Evolutionary conservation across 805 yeast genomes (phyloP).

Genomic region (Kodamaea laetipori): DNA sequence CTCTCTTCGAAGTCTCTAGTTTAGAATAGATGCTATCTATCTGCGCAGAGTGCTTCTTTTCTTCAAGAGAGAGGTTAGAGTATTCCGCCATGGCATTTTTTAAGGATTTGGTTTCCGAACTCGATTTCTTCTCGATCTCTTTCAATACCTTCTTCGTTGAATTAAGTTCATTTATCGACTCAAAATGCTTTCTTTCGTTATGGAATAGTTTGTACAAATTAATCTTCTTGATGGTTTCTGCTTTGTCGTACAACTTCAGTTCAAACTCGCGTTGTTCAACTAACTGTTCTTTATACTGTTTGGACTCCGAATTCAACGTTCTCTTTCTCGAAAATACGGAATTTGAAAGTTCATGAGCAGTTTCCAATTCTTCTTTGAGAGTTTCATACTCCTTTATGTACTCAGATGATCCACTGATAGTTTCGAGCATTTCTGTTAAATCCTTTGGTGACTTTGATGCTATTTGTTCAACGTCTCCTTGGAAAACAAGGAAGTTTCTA

Average conservation of each 20-base stretch:
- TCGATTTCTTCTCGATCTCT: conserved; percentile 29
- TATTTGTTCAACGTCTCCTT: conserved; percentile 93
- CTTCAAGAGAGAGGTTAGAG: conserved; percentile 47
- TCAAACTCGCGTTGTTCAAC: conserved; percentile 70
- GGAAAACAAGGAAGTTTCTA: conserved; percentile 88
- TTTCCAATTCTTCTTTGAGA: conserved; percentile 63
- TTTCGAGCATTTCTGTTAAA: conserved; percentile 73
- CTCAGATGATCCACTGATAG: conserved; percentile 79
- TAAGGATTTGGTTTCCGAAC: conserved; percentile 29
- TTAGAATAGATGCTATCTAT: conserved; percentile 38
- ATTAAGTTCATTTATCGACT: conserved; percentile 34
- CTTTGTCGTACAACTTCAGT: conserved; percentile 51
- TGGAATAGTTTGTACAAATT: conserved; percentile 69
- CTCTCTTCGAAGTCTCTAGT: conserved; percentile 49
- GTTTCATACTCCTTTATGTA: conserved; percentile 64
- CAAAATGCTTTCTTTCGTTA: conserved; percentile 46
- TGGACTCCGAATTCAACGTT: conserved; percentile 69
- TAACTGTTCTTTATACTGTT: conserved; percentile 75
- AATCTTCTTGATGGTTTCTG: conserved; percentile 47
- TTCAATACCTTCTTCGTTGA: conserved; percentile 41
- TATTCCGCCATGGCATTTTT: conserved; percentile 39
- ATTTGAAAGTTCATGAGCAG: conserved; percentile 63
- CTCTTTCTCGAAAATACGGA: conserved; percentile 68
- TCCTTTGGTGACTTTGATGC: conserved; percentile 85
- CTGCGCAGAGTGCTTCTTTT: conserved; percentile 42